Percentiles rank a stretch among this genome's conserved stretches.
phyloP scores from a whole-genome alignment of 352 stramenopile genomes.

The Globisporangium barbulae region DNA sequence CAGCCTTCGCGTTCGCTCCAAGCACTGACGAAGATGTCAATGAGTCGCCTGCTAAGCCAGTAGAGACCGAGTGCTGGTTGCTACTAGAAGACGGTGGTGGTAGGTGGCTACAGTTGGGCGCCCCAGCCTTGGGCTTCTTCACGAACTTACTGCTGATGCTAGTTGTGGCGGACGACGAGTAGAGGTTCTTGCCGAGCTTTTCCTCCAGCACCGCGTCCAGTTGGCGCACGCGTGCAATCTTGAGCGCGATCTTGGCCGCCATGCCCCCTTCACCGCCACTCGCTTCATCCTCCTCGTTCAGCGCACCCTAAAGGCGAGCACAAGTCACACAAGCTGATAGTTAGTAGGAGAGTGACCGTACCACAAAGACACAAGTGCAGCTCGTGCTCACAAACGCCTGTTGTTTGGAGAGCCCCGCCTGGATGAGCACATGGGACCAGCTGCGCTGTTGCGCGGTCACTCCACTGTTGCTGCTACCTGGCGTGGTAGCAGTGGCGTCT shows the following conservation, averaged over 20 bases:
- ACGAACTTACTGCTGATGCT: slow-evolving; percentile 23
- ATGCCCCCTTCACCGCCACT: slow-evolving; percentile 24
- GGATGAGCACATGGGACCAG: slow-evolving; percentile 61
- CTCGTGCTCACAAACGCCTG: slow-evolving; percentile 49
- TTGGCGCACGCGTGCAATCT: slow-evolving; percentile 63
- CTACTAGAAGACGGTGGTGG: background rate
- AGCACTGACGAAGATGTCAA: background rate
- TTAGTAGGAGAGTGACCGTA: too few species aligned
- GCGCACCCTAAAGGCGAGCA: slow-evolving; percentile 26
- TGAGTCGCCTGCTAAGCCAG: background rate
- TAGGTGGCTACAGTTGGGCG: background rate
- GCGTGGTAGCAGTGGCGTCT: background rate
- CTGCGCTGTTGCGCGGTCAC: slow-evolving; percentile 23
- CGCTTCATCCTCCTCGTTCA: slow-evolving; percentile 39
- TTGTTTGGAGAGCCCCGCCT: slow-evolving; percentile 60
- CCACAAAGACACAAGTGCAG: background rate
- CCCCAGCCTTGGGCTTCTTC: background rate
- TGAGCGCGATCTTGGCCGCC: slow-evolving; percentile 64
- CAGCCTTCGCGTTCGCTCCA: background rate
- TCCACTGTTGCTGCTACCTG: background rate
- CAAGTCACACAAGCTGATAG: background rate
- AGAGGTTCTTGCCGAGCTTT: slow-evolving; percentile 62
- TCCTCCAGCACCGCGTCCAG: slow-evolving; percentile 57
- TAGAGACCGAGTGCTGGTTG: background rate
- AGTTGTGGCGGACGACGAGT: slow-evolving; percentile 14